Evolutionary conservation across 108 stramenopile genomes (phyloP), one percentile per base, ranked within the genome.

Genomic region (Skeletonema menzelii): DNA sequence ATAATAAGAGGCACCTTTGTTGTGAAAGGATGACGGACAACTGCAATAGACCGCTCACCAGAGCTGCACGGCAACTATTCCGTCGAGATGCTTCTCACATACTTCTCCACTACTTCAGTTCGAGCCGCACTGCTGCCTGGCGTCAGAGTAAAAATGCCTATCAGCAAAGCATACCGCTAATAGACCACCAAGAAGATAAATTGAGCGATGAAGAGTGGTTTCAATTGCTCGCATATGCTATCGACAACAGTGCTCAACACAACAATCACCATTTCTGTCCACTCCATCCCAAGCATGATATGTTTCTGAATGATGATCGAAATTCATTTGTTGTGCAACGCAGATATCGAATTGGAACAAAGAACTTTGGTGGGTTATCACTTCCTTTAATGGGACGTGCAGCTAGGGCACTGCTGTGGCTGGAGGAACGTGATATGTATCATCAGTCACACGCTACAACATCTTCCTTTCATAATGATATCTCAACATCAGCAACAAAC

Each of bases 191-290:
- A 19, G 24, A 65, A 26, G 64, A 65, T 46, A 38, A 24, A 19
- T 65, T 65, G 64, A 42, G 8, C 8, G 64, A 65, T 24, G 64
- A 65, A 5, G 64, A 65, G 42, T 65, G 64, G 64, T 24, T 42
- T 46, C 38, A 37, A 27, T 65, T 65, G 64, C 64, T 65, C 4
- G 26, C 38, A 5, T 65, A 44, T 46, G 64, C 64, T 3, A 65
- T 65, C 13, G 64, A 65, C 19, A 32, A 35, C 14, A 28, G 14
- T 30, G 30, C 30, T 30, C 32, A 37, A 17, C 15, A n/a, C 6
- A 6, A 37, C 19, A 28, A 31, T 32, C 34, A 63, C 17, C 34
- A 47, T 19, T 47, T 47, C 17, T 65, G 64, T 27, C 64, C 64
- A n/a, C 64, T 65, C 2, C 64, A 65, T 46, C 64, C 64, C 3